Evolutionary conservation across 2,329 filamentous ascomycete genomes (phyloP).

Genomic region (Periconia macrospinosa): DNA sequence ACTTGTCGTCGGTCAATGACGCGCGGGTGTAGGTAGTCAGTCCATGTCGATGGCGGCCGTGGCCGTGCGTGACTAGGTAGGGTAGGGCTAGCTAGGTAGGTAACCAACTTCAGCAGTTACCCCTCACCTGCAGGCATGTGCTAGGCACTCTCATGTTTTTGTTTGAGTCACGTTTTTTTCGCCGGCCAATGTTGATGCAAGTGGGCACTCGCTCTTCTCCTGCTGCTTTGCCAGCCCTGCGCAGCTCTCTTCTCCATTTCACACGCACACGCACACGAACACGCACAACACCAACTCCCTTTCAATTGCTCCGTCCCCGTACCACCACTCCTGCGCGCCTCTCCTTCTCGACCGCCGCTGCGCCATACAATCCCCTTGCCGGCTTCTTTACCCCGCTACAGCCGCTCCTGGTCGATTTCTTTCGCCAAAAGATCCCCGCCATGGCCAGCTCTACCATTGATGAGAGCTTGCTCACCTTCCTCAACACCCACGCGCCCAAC

Average conservation of each 20-base stretch:
- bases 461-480: slow-evolving; percentile 36
- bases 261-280: slow-evolving; percentile 2
- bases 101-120: too few species aligned
- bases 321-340: slow-evolving; percentile 8
- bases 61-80: too few species aligned
- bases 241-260: slow-evolving; percentile 25
- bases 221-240: slow-evolving; percentile 20
- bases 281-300: slow-evolving; percentile 6
- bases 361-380: slow-evolving; percentile 16
- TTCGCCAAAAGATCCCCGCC: slow-evolving; percentile 27
- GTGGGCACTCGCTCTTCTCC: too few species aligned
- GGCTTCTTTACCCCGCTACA: slow-evolving; percentile 38
- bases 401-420: slow-evolving; percentile 33
- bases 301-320: slow-evolving; percentile 4
- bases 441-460: slow-evolving; percentile 43
- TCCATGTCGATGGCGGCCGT: too few species aligned
- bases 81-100: too few species aligned
- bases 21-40: too few species aligned
- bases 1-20: slow-evolving; percentile 6
- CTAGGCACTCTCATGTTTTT: slow-evolving; percentile 17
- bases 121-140: not conserved
- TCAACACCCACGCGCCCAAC: slow-evolving; percentile 42
- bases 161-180: not conserved
- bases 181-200: slow-evolving; percentile 26
- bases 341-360: slow-evolving; percentile 9